These are phyloP conservation scores for Cyberlindnera maritima DNA, from an alignment of 805 yeast genomes.

Conservation along the genomic window DNA sequence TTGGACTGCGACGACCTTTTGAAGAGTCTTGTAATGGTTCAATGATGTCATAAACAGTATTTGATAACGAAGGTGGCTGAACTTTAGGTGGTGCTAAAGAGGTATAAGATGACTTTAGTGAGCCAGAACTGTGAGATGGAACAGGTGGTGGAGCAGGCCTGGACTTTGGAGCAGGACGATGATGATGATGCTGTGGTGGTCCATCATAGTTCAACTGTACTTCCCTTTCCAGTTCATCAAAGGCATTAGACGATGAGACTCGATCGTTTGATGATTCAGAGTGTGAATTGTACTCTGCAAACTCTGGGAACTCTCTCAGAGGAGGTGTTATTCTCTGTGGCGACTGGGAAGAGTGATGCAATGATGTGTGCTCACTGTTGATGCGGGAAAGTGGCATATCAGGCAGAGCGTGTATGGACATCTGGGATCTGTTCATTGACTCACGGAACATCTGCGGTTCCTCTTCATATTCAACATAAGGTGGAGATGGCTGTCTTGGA, in stretches of 20 bases:
- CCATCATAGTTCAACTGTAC: slow-evolving; percentile 30
- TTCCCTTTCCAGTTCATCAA: slow-evolving; percentile 34
- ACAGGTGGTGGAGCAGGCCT: slow-evolving; percentile 25
- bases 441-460: slow-evolving; percentile 2
- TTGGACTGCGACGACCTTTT: slow-evolving; percentile 15
- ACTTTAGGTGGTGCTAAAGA: slow-evolving; percentile 14
- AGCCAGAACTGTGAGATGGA: slow-evolving; percentile 26
- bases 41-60: slow-evolving; percentile 19
- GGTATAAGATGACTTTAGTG: slow-evolving; percentile 9
- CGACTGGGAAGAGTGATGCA: neutral
- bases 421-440: slow-evolving; percentile 9
- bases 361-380: neutral
- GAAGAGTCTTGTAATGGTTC: slow-evolving; percentile 16
- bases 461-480: neutral
- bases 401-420: slow-evolving; percentile 23
- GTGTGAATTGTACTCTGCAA: neutral
- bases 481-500: neutral
- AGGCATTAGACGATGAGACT: slow-evolving; percentile 21
- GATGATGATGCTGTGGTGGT: slow-evolving; percentile 3
- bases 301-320: slow-evolving; percentile 5
- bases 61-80: slow-evolving; percentile 16
- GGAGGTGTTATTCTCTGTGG: slow-evolving; percentile 1
- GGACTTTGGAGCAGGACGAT: slow-evolving; percentile 1
- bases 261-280: slow-evolving; percentile 4
- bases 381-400: slow-evolving; percentile 24